Conservation (phyloP, 2,329 filamentous ascomycete species). For the Colletotrichum orbiculare region DNA sequence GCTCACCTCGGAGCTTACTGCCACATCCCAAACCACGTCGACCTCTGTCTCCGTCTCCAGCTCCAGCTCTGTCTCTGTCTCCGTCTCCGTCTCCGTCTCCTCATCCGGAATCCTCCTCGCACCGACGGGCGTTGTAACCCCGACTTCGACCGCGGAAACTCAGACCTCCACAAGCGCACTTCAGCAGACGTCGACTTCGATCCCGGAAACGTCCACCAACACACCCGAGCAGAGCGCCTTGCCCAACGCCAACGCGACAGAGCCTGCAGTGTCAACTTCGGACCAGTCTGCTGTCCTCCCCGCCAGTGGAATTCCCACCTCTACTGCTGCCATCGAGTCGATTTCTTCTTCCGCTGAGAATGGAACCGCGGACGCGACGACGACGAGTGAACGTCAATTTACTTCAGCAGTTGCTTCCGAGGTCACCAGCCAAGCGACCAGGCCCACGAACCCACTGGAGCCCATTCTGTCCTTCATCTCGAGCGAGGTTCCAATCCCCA, state of each 20-base stretch:
- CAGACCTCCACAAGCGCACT: slow-evolving; percentile 1
- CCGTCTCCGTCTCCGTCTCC: slow-evolving; percentile 14
- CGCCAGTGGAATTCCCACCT: slow-evolving; percentile 9
- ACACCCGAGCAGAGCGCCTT: neutral
- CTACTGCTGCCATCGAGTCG: neutral
- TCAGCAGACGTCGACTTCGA: slow-evolving; percentile 9
- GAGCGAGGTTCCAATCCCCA: slow-evolving; percentile 17
- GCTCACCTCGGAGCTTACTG: no score
- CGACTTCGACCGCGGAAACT: slow-evolving; percentile 25
- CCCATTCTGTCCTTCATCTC: slow-evolving; percentile 33
- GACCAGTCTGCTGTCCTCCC: slow-evolving; percentile 17
- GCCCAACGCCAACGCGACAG: slow-evolving; percentile 31
- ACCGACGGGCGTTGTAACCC: slow-evolving; percentile 47
- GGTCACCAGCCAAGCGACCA: slow-evolving; percentile 8
- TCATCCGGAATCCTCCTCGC: slow-evolving; percentile 44
- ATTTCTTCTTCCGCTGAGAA: slow-evolving; percentile 9
- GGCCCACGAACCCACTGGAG: slow-evolving; percentile 27
- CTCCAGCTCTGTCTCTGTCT: slow-evolving; percentile 1
- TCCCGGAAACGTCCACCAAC: neutral
- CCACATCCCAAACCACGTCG: neutral
- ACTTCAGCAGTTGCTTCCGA: slow-evolving; percentile 16
- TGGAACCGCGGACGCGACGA: slow-evolving; percentile 2
- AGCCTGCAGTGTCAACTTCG: slow-evolving; percentile 18
- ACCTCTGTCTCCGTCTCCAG: slow-evolving; percentile 1
- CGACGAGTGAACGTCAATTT: neutral